phyloP scores from a whole-genome alignment of 2,329 filamentous ascomycete species.

The Alternaria panax region DNA sequence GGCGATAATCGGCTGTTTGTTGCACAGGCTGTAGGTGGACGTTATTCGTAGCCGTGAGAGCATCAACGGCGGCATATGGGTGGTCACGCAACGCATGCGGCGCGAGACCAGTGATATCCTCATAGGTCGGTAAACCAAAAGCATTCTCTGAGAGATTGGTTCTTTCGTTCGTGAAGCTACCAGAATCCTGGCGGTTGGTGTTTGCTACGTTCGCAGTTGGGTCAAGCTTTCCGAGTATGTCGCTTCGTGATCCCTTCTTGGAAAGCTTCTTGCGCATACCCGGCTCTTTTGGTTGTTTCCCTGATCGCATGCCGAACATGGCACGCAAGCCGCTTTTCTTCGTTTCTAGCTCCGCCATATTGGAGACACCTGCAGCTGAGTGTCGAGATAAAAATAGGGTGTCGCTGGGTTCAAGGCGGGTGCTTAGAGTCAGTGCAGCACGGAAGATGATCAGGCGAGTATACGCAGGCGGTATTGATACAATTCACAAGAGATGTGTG shows the following conservation, averaged over 20 bases:
- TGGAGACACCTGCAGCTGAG: not conserved
- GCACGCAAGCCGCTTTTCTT: conserved; percentile 32
- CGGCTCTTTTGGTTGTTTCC: conserved; percentile 22
- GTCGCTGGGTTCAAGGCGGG: not conserved
- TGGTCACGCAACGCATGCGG: conserved; percentile 23
- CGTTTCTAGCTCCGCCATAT: conserved; percentile 27
- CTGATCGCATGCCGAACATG: conserved; percentile 31
- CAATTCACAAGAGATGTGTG: conserved; percentile 2
- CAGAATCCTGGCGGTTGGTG: conserved; percentile 32
- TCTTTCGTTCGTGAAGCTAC: conserved; percentile 32
- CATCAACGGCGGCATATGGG: conserved; percentile 25
- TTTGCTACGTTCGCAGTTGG: conserved; percentile 13
- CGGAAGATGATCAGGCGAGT: not conserved
- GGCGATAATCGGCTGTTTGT: conserved; percentile 29
- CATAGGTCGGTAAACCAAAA: conserved; percentile 19
- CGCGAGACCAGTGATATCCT: conserved; percentile 15
- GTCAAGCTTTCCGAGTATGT: conserved; percentile 20
- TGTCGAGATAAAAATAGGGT: not conserved
- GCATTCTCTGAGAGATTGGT: conserved; percentile 17
- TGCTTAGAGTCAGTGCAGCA: not conserved
- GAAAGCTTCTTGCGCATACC: conserved; percentile 31
- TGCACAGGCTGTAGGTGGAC: conserved; percentile 4
- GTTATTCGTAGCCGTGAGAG: conserved; percentile 4
- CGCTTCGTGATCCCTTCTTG: conserved; percentile 30
- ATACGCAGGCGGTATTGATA: conserved; percentile 1